Conservation (phyloP, 2,329 filamentous ascomycete species). For the Talaromyces sp. region DNA sequence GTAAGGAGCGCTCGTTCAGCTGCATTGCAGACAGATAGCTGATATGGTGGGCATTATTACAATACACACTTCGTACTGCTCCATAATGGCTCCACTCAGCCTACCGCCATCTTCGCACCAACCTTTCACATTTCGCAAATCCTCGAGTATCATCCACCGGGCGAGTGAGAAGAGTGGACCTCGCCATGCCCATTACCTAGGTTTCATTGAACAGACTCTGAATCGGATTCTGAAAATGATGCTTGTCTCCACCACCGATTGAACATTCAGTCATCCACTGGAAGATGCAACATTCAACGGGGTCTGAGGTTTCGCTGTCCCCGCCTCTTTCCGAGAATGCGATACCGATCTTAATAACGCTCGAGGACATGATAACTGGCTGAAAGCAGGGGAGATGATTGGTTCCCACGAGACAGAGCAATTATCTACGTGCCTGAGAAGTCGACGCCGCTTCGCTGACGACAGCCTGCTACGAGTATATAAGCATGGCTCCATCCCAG, state of each 20-base stretch:
- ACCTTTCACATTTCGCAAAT: not conserved
- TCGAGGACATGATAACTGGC: not conserved
- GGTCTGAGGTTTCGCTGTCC: not conserved
- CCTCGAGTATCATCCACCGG: not conserved
- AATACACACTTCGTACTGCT: not conserved
- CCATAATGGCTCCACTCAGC: not conserved
- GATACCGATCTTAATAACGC: not conserved
- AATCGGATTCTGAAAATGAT: not conserved
- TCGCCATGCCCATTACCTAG: not conserved
- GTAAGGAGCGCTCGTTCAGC: not conserved
- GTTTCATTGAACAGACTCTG: not conserved
- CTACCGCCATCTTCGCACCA: not conserved
- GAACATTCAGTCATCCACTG: not conserved
- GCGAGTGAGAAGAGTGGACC: conserved; percentile 2
- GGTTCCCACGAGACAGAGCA: not conserved
- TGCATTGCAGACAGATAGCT: not conserved
- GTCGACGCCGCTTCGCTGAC: not conserved
- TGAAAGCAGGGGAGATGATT: not conserved
- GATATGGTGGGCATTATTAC: not conserved
- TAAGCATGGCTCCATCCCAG: conserved; percentile 7
- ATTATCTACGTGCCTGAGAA: not conserved
- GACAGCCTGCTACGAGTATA: not conserved
- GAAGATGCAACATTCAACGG: not conserved
- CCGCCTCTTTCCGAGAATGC: not conserved
- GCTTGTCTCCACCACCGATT: not conserved